These are phyloP conservation scores for Ceraceosorus guamensis DNA, from an alignment of 1,284 basidiomycete genomes.

Conservation along the genomic window DNA sequence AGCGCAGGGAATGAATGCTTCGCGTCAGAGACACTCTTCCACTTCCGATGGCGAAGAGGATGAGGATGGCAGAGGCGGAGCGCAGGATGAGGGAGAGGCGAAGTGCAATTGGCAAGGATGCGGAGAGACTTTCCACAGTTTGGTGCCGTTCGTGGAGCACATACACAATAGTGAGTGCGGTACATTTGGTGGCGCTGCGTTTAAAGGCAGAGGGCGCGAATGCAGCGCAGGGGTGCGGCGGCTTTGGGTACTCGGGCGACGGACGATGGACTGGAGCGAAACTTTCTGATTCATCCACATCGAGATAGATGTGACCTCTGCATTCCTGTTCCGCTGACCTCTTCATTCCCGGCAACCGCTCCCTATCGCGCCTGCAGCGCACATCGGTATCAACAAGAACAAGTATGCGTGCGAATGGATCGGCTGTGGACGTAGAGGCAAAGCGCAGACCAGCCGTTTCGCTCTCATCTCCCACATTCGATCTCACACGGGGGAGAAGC, in stretches of 20 bases:
- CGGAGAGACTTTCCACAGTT: slow-evolving; percentile 61
- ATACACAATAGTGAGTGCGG: slow-evolving; percentile 65
- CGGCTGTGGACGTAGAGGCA: slow-evolving; percentile 67
- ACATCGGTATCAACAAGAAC: slow-evolving; percentile 76
- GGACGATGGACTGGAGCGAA: too few relatives aligned
- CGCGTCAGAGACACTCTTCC: background rate
- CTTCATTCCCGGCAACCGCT: background rate
- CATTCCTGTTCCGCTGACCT: slow-evolving; percentile 4
- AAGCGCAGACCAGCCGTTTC: slow-evolving; percentile 76
- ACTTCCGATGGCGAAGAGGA: slow-evolving; percentile 22
- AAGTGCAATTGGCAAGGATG: slow-evolving; percentile 71
- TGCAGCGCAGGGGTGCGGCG: background rate
- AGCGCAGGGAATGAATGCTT: background rate
- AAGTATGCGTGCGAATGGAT: slow-evolving; percentile 83
- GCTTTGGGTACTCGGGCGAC: background rate
- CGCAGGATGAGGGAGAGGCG: slow-evolving; percentile 21
- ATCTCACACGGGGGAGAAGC: slow-evolving; percentile 81
- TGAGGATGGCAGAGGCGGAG: slow-evolving; percentile 16
- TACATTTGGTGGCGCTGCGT: background rate
- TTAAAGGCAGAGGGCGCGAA: too few relatives aligned
- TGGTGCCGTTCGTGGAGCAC: slow-evolving; percentile 67
- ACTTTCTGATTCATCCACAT: background rate
- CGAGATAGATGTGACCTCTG: background rate
- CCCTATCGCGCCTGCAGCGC: slow-evolving; percentile 41
- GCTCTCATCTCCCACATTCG: slow-evolving; percentile 74